Conservation (phyloP, 2,329 filamentous ascomycete species). For the Leptodontidium sp. region DNA sequence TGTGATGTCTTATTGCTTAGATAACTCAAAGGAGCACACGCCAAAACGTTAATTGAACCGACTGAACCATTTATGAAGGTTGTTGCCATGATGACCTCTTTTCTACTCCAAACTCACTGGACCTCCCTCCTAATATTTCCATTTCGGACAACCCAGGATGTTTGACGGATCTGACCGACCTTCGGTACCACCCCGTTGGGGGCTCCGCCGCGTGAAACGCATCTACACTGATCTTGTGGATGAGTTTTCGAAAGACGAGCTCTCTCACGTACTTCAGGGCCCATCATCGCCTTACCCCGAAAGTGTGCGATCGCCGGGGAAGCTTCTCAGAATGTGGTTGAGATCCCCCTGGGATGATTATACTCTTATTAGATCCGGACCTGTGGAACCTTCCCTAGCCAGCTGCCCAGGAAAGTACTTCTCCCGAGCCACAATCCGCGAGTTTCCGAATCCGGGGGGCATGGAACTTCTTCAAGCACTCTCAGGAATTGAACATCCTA, state of each 20-base stretch:
- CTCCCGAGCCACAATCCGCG: no score
- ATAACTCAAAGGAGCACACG: neutral
- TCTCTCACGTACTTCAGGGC: neutral
- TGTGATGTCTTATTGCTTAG: neutral
- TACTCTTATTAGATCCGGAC: constrained; percentile 4
- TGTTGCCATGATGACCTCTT: no score
- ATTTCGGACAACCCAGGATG: neutral
- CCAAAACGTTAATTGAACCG: neutral
- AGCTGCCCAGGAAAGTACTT: constrained; percentile 19
- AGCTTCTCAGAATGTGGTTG: constrained; percentile 11
- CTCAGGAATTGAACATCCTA: constrained; percentile 21
- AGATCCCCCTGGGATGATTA: constrained; percentile 16
- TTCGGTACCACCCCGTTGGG: neutral
- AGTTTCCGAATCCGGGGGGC: no score
- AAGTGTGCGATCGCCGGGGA: constrained; percentile 1
- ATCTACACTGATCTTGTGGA: constrained; percentile 6
- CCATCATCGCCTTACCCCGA: neutral
- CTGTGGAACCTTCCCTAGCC: constrained; percentile 14
- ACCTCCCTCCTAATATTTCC: constrained; percentile 10
- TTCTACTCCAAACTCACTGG: neutral
- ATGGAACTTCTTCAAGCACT: constrained; percentile 33
- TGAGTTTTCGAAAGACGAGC: constrained; percentile 6
- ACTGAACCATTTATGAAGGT: constrained; percentile 3
- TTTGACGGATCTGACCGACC: neutral
- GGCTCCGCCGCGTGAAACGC: no score